These are phyloP conservation scores for Aspergillus fijiensis DNA, from an alignment of 2,329 filamentous ascomycete species.

Conservation along the genomic window DNA sequence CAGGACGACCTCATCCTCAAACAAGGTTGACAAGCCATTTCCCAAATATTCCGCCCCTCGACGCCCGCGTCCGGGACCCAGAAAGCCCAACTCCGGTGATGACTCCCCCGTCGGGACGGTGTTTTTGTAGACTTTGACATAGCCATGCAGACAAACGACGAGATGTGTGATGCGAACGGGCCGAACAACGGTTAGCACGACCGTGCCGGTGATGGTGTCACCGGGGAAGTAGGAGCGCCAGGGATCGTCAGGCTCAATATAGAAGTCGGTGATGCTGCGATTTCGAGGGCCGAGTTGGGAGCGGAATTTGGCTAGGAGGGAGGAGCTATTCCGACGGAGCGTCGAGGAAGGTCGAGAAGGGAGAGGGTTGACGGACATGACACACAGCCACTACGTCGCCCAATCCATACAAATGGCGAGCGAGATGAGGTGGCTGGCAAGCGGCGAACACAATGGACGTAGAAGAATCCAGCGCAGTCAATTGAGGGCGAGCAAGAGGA, in stretches of 20 bases:
- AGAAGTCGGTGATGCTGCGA: slow-evolving; percentile 60
- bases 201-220: slow-evolving; percentile 60
- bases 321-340: slow-evolving; percentile 43
- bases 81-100: slow-evolving; percentile 49
- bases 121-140: slow-evolving; percentile 65
- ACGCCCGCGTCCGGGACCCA: slow-evolving; percentile 56
- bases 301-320: slow-evolving; percentile 55
- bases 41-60: slow-evolving; percentile 58
- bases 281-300: slow-evolving; percentile 54
- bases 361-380: slow-evolving; percentile 44
- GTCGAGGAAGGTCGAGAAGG: slow-evolving; percentile 33
- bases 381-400: slow-evolving; percentile 29
- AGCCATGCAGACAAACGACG: slow-evolving; percentile 62
- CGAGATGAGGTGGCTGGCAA: slow-evolving; percentile 12
- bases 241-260: slow-evolving; percentile 62
- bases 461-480: not conserved
- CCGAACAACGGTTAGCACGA: slow-evolving; percentile 60
- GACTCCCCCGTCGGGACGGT: slow-evolving; percentile 57
- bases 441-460: not conserved
- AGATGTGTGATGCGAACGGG: slow-evolving; percentile 64
- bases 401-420: slow-evolving; percentile 35
- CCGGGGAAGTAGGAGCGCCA: slow-evolving; percentile 63
- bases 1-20: slow-evolving; percentile 64
- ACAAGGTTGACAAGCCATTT: slow-evolving; percentile 63
- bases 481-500: not conserved